Evolutionary conservation across 2,329 filamentous ascomycete species (phyloP), one percentile per base, ranked within the genome.

Genomic region (Botrytis hyacinthi): DNA sequence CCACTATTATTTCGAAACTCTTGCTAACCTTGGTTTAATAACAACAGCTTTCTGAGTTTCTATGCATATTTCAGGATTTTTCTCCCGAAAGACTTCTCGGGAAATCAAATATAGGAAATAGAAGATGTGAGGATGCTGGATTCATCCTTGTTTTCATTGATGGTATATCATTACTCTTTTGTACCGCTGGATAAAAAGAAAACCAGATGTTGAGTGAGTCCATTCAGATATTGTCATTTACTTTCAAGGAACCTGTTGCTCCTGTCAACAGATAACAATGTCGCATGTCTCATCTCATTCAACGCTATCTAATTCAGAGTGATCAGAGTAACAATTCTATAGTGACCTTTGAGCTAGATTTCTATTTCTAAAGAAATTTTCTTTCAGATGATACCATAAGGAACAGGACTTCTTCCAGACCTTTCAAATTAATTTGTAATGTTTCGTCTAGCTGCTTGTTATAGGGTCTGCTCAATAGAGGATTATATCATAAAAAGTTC

Each of bases 371-470:
- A 54, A n/a, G 16, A 29, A 14, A 26, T 48, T 26, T 26, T 48
- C 46, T 48, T 48, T 48, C 46, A 26, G 12, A 4, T 48, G 22
- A 48, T 48, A 14, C 48, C 12, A 12, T 12, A 26, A 51, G 22
- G 14, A 54, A 8, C 51, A 54, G 5, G 26, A n/a, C 48, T 29
- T 54, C 6, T 29, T 29, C 5, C 14, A 29, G n/a, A 54, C 29
- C 14, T 0, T 29, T 29, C n/a, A 18, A 18, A 29, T 6, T 4
- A 18, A 8, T 29, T n/a, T 18, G 5, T 54, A 5, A 8, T 8
- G 16, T 18, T 8, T 16, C 4, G 0, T 18, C n/a, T 18, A 29
- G n/a, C 9, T 29, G 6, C 14, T 16, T 29, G 2, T 1, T 29
- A 2, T 29, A 29, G 6, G 6, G 14, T 29, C n/a, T 8, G 14